These are phyloP conservation scores for Hanseniaspora singularis DNA, from an alignment of 805 yeast species.

Conservation along the genomic window DNA sequence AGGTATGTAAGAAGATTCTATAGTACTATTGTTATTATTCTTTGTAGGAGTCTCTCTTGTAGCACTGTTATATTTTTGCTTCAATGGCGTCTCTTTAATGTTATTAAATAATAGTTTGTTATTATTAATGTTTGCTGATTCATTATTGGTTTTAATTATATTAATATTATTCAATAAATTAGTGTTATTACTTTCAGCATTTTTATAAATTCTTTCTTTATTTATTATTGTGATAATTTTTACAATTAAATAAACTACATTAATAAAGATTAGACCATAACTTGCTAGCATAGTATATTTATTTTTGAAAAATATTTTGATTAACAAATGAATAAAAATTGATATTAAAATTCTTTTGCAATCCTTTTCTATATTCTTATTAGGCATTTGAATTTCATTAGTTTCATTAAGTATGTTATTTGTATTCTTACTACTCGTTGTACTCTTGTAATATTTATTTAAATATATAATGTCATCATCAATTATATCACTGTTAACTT, in stretches of 20 bases:
- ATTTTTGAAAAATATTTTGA: neutral
- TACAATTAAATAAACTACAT: neutral
- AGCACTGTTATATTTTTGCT: neutral
- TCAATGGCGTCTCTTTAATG: slow-evolving; percentile 11
- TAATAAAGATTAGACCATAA: slow-evolving; percentile 1
- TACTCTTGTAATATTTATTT: neutral
- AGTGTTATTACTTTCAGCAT: too few species aligned
- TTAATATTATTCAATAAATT: neutral
- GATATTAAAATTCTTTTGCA: slow-evolving; percentile 3
- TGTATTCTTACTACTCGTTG: neutral
- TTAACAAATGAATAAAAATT: neutral
- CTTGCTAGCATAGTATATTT: neutral
- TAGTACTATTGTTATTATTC: neutral
- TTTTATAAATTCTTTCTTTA: neutral
- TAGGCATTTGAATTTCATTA: neutral
- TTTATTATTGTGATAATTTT: neutral
- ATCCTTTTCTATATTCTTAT: slow-evolving; percentile 9
- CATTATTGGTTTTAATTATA: neutral
- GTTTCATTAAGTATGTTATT: too few species aligned
- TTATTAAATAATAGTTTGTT: slow-evolving; percentile 9
- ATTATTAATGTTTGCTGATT: neutral
- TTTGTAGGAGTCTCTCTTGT: neutral
- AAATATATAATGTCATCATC: too few species aligned
- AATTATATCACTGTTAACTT: too few species aligned
- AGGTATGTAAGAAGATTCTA: slow-evolving; percentile 25